Evolutionary conservation across 345 rosid species (phyloP).

Genomic region (Syzygium grande): DNA sequence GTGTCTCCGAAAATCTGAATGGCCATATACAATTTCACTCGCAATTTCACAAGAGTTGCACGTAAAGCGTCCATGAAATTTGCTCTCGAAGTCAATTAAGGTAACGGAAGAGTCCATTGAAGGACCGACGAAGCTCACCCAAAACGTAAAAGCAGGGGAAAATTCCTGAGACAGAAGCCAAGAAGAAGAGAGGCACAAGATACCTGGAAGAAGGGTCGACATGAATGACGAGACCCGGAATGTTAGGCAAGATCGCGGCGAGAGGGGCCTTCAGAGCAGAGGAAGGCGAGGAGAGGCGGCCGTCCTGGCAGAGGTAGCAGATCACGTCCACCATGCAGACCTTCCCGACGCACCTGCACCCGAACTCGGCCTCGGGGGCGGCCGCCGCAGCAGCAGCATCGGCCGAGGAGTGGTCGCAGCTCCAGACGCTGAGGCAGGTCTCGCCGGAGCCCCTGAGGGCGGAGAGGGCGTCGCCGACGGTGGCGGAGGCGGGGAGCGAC

Average conservation of each 20-base stretch:
- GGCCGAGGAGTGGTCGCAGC: slow-evolving; percentile 30
- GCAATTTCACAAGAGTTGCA: not conserved
- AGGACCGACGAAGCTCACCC: not conserved
- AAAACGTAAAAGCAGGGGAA: not conserved
- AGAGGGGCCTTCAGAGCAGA: slow-evolving; percentile 50
- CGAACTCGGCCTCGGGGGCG: not conserved
- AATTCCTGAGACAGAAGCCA: not conserved
- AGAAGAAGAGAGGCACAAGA: not conserved
- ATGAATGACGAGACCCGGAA: slow-evolving; percentile 35
- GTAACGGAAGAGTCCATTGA: not conserved
- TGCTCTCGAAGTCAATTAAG: not conserved
- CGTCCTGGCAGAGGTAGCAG: slow-evolving; percentile 55
- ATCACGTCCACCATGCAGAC: slow-evolving; percentile 85
- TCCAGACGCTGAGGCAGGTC: slow-evolving; percentile 64
- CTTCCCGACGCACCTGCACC: slow-evolving; percentile 74
- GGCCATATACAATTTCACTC: too few relatives aligned
- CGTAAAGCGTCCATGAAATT: not conserved
- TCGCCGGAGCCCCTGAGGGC: slow-evolving; percentile 58
- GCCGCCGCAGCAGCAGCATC: not conserved
- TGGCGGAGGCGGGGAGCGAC: slow-evolving; percentile 44
- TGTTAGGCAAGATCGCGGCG: slow-evolving; percentile 48
- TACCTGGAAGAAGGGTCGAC: slow-evolving; percentile 71
- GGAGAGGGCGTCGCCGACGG: slow-evolving; percentile 49
- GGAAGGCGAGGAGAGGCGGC: slow-evolving; percentile 40
- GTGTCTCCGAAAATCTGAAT: not conserved